A percentile compares a stretch with the other conserved stretches of the same genome.
Conservation (phyloP, 2,329 filamentous ascomycete species). For the Fragosphaeria purpurea region DNA sequence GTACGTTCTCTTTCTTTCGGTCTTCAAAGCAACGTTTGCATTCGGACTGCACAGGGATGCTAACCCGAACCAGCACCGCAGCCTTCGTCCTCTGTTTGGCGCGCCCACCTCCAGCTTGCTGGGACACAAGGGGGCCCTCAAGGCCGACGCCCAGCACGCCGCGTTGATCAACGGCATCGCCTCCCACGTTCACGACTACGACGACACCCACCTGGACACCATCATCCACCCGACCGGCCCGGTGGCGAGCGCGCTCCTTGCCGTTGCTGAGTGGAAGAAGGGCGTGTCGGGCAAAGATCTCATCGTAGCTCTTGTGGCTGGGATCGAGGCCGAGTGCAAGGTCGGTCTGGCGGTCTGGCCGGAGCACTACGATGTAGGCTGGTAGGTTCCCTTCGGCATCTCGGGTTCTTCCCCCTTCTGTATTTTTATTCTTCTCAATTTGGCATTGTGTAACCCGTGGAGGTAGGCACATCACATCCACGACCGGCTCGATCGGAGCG, state of each 20-base stretch:
- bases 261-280: conserved; percentile 32
- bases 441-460: not conserved
- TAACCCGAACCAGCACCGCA: conserved; percentile 2
- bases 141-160: conserved; percentile 36
- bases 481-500: conserved; percentile 41
- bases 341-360: conserved; percentile 42
- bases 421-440: not conserved
- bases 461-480: conserved; percentile 38
- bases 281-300: conserved; percentile 34
- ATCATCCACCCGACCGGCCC: conserved; percentile 46
- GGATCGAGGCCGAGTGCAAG: conserved; percentile 43
- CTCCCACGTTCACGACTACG: conserved; percentile 46
- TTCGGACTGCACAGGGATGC: too few species aligned
- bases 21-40: too few species aligned
- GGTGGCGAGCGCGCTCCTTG: conserved; percentile 38
- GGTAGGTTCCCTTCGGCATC: conserved; percentile 12
- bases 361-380: conserved; percentile 44
- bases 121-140: conserved; percentile 19
- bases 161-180: conserved; percentile 45
- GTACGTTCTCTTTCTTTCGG: conserved; percentile 15
- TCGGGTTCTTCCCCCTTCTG: not conserved
- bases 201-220: conserved; percentile 45
- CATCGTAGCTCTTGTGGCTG: conserved; percentile 39
- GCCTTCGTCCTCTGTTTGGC: conserved; percentile 19
- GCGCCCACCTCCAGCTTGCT: conserved; percentile 22